These are phyloP conservation scores for Postia placenta DNA, from an alignment of 768 basidiomycete genomes.

Conservation along the genomic window DNA sequence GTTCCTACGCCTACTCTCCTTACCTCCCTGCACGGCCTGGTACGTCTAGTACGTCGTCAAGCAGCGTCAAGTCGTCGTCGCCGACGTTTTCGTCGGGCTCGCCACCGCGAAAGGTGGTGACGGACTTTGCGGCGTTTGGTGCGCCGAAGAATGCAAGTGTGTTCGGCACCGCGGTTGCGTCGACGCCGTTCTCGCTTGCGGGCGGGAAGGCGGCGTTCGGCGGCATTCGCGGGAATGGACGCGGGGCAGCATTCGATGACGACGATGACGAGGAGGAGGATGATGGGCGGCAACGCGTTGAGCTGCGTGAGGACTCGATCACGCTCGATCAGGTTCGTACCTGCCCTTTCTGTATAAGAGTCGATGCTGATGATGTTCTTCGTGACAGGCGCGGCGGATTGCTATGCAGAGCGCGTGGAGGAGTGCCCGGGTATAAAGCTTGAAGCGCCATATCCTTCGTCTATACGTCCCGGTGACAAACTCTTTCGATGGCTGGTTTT, in stretches of 20 bases:
- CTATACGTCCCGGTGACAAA: constrained; percentile 1
- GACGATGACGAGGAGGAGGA: constrained; percentile 63
- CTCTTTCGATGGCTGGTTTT: neutral
- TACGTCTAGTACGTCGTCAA: constrained; percentile 34
- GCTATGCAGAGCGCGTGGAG: constrained; percentile 91
- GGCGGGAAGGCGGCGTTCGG: constrained; percentile 84
- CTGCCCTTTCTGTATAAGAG: neutral
- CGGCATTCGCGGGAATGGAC: constrained; percentile 46
- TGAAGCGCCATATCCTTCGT: neutral
- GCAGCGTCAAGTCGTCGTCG: constrained; percentile 25
- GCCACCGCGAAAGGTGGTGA: constrained; percentile 82
- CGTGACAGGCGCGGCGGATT: constrained; percentile 71
- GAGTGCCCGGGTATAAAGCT: constrained; percentile 45
- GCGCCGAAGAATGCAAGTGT: constrained; percentile 71
- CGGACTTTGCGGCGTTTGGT: constrained; percentile 84
- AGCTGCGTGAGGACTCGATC: constrained; percentile 79
- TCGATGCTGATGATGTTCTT: constrained; percentile 1
- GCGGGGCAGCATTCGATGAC: constrained; percentile 48
- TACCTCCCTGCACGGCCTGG: constrained; percentile 36
- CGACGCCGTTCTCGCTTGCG: constrained; percentile 74
- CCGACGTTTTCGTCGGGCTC: constrained; percentile 33
- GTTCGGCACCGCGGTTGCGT: constrained; percentile 76
- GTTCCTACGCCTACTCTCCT: constrained; percentile 43
- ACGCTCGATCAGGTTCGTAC: constrained; percentile 81
- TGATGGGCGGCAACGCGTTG: constrained; percentile 60